Percentiles rank a stretch among this genome's conserved stretches.
Conservation (phyloP, 352 stramenopile species). For the Globisporangium mamillatum region DNA sequence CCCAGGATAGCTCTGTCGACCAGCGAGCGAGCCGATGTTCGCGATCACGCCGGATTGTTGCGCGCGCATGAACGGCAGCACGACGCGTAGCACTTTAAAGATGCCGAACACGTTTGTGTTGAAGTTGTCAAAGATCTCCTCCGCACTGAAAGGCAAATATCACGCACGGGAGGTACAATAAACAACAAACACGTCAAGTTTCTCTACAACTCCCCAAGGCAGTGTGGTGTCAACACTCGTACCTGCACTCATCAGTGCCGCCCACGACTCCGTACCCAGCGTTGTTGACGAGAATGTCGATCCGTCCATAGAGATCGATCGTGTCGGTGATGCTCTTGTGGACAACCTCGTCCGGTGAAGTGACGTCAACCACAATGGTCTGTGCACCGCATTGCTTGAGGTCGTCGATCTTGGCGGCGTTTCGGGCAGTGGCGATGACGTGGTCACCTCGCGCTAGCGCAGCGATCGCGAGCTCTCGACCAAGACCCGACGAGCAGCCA, state of each 20-base stretch:
- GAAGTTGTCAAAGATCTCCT: conserved; percentile 37
- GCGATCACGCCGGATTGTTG: conserved; percentile 34
- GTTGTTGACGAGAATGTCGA: conserved; percentile 48
- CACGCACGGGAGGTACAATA: too few species aligned
- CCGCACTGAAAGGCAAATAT: conserved; percentile 11
- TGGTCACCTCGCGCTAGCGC: conserved; percentile 28
- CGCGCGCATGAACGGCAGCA: conserved; percentile 40
- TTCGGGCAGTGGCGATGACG: conserved; percentile 37
- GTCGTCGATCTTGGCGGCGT: conserved; percentile 23
- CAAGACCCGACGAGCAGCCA: conserved; percentile 21
- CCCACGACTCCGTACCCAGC: conserved; percentile 33
- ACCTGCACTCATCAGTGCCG: conserved; percentile 9
- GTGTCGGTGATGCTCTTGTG: conserved; percentile 20
- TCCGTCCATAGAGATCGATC: conserved; percentile 22
- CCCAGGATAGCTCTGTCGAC: conserved; percentile 25
- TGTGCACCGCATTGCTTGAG: conserved; percentile 24
- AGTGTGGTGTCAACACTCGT: too few species aligned
- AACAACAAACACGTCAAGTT: too few species aligned
- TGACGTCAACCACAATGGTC: conserved; percentile 35
- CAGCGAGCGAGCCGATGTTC: conserved; percentile 37
- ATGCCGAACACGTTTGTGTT: conserved; percentile 51
- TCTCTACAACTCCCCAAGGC: too few species aligned
- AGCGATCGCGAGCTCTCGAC: conserved; percentile 24
- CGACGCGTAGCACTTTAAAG: conserved; percentile 27
- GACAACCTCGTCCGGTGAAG: conserved; percentile 23